Conservation (phyloP, 75 land plant species). For the Cryptomeria japonica region DNA sequence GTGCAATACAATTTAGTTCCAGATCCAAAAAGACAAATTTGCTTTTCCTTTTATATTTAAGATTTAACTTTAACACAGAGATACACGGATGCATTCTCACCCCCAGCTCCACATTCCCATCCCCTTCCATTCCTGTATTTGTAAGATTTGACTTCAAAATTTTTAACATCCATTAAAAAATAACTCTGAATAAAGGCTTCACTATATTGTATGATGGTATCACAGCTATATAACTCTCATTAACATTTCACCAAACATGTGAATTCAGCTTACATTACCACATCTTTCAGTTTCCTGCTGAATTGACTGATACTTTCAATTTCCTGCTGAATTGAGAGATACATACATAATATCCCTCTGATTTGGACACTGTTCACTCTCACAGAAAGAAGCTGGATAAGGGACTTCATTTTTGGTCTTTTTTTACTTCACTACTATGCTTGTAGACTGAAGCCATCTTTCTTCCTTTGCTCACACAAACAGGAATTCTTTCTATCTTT, state of each 20-base stretch:
- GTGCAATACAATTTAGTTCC: too few species aligned
- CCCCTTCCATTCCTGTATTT: too few species aligned
- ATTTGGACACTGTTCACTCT: neutral
- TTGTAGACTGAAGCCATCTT: neutral
- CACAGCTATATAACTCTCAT: neutral
- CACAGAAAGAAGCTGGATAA: neutral
- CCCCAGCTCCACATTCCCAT: too few species aligned
- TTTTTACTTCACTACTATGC: neutral
- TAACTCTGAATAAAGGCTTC: neutral
- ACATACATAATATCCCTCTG: neutral
- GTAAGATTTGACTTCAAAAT: neutral
- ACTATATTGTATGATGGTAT: neutral
- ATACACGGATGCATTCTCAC: too few species aligned
- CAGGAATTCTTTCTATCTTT: neutral
- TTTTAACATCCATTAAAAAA: neutral
- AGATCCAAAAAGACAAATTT: too few species aligned
- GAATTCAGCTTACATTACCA: neutral
- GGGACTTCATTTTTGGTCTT: neutral
- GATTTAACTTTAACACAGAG: neutral
- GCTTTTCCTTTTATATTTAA: neutral
- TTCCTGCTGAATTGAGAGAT: neutral
- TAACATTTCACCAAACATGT: neutral
- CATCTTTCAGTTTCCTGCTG: neutral
- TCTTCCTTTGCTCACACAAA: neutral
- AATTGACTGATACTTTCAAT: neutral